phyloP scores from a whole-genome alignment of 495 filamentous ascomycete species.

The Podospora didyma region DNA sequence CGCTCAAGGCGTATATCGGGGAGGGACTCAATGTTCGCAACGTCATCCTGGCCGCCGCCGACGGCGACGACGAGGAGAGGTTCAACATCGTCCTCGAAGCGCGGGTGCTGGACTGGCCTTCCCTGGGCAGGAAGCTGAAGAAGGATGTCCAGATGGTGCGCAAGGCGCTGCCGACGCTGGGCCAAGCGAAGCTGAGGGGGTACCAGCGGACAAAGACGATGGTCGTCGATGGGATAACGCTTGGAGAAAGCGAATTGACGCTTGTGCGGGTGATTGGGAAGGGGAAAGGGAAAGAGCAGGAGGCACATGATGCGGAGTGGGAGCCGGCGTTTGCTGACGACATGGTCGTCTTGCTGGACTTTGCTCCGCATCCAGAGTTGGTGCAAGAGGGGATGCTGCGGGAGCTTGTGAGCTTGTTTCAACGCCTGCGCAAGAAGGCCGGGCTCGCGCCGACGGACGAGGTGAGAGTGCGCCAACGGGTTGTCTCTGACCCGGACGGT shows the following conservation, averaged over 20 bases:
- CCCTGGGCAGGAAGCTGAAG: conserved; percentile 92
- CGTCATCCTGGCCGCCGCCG: conserved; percentile 79
- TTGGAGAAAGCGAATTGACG: conserved; percentile 76
- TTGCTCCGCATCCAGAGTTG: conserved; percentile 36
- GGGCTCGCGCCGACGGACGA: conserved; percentile 41
- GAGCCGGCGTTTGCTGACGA: conserved; percentile 82
- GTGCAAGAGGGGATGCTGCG: conserved; percentile 40
- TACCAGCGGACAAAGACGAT: conserved; percentile 70
- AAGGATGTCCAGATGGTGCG: conserved; percentile 87
- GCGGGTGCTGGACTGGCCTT: conserved; percentile 86
- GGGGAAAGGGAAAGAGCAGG: conserved; percentile 37
- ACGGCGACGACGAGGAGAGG: conserved; percentile 78
- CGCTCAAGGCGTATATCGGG: conserved; percentile 74
- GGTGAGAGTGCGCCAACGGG: conserved; percentile 41
- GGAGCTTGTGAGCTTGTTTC: conserved; percentile 43
- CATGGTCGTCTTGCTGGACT: conserved; percentile 41
- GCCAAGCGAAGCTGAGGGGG: conserved; percentile 68
- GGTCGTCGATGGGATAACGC: conserved; percentile 74
- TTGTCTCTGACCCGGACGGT: conserved; percentile 64
- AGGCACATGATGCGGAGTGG: conserved; percentile 51
- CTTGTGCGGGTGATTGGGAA: conserved; percentile 79
- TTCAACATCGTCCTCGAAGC: conserved; percentile 90
- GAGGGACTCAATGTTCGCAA: conserved; percentile 92
- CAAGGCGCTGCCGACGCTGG: conserved; percentile 78
- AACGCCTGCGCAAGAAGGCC: conserved; percentile 43